Evolutionary conservation across 345 rosid genomes (phyloP).

Genomic region (Populus davidiana): DNA sequence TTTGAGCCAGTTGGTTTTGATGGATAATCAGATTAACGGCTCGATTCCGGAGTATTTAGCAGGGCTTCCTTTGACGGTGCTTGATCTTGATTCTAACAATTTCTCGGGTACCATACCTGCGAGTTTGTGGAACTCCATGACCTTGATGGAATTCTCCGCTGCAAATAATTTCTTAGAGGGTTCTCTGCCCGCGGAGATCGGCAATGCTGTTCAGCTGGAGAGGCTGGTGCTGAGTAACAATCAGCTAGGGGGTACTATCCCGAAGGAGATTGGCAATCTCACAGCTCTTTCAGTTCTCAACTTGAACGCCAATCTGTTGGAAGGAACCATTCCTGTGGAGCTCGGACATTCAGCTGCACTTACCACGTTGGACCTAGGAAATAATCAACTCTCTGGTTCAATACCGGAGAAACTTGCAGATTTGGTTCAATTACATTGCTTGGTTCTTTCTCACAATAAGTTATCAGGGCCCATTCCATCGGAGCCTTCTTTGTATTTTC

Average conservation of each 20-base stretch:
- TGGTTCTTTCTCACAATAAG: conserved; percentile 77
- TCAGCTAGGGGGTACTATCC: conserved; percentile 50
- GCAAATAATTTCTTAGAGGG: conserved; percentile 60
- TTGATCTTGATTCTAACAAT: conserved; percentile 73
- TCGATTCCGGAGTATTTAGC: conserved; percentile 57
- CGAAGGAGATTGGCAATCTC: conserved; percentile 71
- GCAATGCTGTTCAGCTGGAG: conserved; percentile 52
- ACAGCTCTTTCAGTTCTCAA: conserved; percentile 56
- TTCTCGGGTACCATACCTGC: conserved; percentile 60
- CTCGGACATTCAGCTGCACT: conserved; percentile 63
- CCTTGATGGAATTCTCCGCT: conserved; percentile 76
- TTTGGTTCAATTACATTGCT: conserved; percentile 67
- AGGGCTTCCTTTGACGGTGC: conserved; percentile 65
- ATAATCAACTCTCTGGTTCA: conserved; percentile 63
- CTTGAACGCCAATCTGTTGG: conserved; percentile 68
- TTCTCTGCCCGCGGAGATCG: conserved; percentile 53
- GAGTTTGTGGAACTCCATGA: conserved; percentile 55
- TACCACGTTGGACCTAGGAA: conserved; percentile 78
- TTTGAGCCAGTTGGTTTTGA: conserved; percentile 57
- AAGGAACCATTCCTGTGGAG: conserved; percentile 59
- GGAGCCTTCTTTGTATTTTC: conserved; percentile 60
- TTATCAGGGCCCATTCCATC: conserved; percentile 74
- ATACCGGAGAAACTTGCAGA: conserved; percentile 57
- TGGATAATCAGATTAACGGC: conserved; percentile 56
- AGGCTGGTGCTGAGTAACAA: conserved; percentile 67